These are phyloP conservation scores for Cardiospermum halicacabum DNA, from an alignment of 345 rosid species.

Conservation along the genomic window DNA sequence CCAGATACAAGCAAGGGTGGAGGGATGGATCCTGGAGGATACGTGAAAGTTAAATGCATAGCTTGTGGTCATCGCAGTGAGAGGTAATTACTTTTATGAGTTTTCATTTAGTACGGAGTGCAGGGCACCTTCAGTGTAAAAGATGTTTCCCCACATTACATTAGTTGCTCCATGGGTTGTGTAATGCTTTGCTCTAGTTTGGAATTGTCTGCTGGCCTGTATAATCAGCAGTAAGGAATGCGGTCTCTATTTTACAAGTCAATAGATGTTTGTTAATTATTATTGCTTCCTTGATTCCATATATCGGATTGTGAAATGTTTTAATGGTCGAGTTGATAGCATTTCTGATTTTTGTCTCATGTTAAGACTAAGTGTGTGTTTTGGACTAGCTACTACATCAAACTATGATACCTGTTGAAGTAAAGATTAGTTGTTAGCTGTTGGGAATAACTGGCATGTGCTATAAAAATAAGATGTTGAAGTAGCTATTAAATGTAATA, in stretches of 20 bases:
- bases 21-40: constrained; percentile 99
- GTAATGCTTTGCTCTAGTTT: background rate
- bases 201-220: background rate
- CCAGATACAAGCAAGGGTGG: constrained; percentile 93
- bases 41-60: constrained; percentile 92
- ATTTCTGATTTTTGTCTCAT: background rate
- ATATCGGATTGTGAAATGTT: background rate
- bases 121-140: background rate
- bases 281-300: background rate
- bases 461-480: too few relatives aligned
- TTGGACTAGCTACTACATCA: too few relatives aligned
- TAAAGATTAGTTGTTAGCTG: too few relatives aligned
- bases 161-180: background rate
- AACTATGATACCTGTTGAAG: too few relatives aligned
- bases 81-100: constrained; percentile 56
- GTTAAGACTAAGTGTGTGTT: background rate
- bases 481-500: too few relatives aligned
- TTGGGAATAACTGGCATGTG: too few relatives aligned
- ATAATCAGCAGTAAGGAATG: constrained; percentile 1
- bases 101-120: background rate
- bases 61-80: constrained; percentile 78
- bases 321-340: background rate
- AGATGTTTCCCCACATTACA: background rate
- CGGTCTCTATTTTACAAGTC: background rate
- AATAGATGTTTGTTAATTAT: constrained; percentile 7